Base-by-base conservation (phyloP, 192 early-diverging fungal genomes). In the Coemansia umbellata region DNA sequence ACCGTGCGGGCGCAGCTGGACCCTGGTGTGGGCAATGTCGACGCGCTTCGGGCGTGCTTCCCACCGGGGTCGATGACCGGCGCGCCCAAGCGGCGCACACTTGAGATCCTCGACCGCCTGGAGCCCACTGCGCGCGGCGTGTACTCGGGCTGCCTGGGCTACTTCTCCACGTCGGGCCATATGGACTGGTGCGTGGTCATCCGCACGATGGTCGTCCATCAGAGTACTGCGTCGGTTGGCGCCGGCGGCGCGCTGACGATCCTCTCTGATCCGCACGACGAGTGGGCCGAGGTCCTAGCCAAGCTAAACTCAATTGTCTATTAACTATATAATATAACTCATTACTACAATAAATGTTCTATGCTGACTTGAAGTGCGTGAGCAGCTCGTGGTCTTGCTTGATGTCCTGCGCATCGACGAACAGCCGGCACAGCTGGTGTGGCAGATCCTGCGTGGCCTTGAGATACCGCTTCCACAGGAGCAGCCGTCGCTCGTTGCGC, bases 51-150 rank as follows among this genome's bases (percentile, higher is more conserved):
- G 31, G 78, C 80, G 9, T 88, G 88, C 37, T 98, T 98, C 47
- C 95, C 95, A 18, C 95, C 95, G 0, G 93, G 93, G 0, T 95
- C 92, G 0, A 97, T 98, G 94, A 98, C 96, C 0, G 96, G 96
- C 6, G 96, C 96, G 0, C 96, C 96, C 4, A 98, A 98, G 63
- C 63, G 83, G 8, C 81, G 96, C 32, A 90, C 91, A 0, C 78
- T 92, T 30, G 61, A 97, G 4, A 64, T 98, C 22, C 24, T 27
- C 14, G 85, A 89, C 31, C 53, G 65, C 9, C 80, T 95, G 43
- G 93, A 97, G 48, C 45, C 17, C 6, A 35, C 18, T 1, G 80
- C 74, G 5, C 81, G 95, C 1, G 92, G 92, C 23, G 72, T 86
- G 24, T 98, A 98, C 63, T 93, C 92, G 2, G 95, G 95, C 0